Evolutionary conservation across 345 rosid genomes (phyloP).

Genomic region (Gossypium longicalyx): DNA sequence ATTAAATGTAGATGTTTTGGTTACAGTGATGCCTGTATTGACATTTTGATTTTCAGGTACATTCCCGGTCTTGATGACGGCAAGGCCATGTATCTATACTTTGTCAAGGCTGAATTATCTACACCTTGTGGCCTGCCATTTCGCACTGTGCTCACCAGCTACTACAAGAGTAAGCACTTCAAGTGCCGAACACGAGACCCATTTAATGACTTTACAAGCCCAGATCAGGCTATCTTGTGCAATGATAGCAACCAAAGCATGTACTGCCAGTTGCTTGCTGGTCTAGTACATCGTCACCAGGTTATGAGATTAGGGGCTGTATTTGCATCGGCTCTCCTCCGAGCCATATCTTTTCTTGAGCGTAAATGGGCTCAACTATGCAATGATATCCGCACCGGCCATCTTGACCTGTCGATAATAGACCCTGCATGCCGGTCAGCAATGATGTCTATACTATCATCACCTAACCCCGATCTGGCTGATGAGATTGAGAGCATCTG

Average conservation of each 20-base stretch:
- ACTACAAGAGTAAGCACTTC: conserved; percentile 68
- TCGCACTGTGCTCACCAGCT: conserved; percentile 66
- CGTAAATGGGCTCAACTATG: conserved; percentile 52
- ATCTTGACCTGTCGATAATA: conserved; percentile 34
- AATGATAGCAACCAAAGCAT: conserved; percentile 62
- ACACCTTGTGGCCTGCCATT: conserved; percentile 59
- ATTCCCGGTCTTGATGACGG: conserved; percentile 55
- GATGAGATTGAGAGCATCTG: conserved; percentile 52
- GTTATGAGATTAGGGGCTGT: conserved; percentile 62
- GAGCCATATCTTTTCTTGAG: conserved; percentile 54
- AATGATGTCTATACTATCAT: conserved; percentile 29
- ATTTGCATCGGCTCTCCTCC: conserved; percentile 59
- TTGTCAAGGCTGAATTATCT: conserved; percentile 60
- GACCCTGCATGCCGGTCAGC: conserved; percentile 45
- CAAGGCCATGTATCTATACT: conserved; percentile 61
- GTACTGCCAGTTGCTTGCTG: conserved; percentile 65
- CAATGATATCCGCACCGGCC: conserved; percentile 44
- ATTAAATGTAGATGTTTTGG: neutral
- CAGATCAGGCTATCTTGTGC: conserved; percentile 54
- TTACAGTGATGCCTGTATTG: conserved; percentile 7
- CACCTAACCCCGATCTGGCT: conserved; percentile 43
- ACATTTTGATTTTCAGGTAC: conserved; percentile 33
- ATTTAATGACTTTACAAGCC: conserved; percentile 50
- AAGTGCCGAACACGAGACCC: conserved; percentile 45
- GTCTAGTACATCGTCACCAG: conserved; percentile 47